Evolutionary conservation across 2,329 filamentous ascomycete genomes (phyloP), one percentile per base, ranked within the genome.

Genomic region (Seiridium cupressi): DNA sequence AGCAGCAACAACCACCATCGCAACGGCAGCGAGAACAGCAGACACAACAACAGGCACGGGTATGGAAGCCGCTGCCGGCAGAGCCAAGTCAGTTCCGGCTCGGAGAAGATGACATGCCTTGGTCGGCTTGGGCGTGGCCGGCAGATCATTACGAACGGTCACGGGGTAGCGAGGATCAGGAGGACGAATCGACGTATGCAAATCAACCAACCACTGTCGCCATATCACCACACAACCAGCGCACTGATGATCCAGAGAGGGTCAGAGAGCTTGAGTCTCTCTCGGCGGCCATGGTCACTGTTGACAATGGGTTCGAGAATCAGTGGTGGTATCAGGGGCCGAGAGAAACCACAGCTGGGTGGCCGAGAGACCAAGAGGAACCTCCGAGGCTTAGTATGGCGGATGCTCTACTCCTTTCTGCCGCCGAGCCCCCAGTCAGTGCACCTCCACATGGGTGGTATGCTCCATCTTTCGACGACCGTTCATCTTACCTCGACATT

Each of bases 301-400:
- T 85, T 3, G 82, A 85, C 65, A 85, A 84, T 64, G 82, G 82
- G 2, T 84, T 85, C 63, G 82, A 85, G 71, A 79, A 81, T 62
- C 81, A 84, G 68, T 84, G 82, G 81, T 84, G 82, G 82, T 79
- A 84, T 64, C 79, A 81, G 62, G 82, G 81, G 1, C 60, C 62
- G 7, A 70, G 75, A 2, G 70, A 73, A 54, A 62, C 69, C 1
- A 69, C 64, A 31, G 61, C 62, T 13, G 61, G 65, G 55, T 58
- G 62, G 35, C 64, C 67, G 1, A 51, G 61, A 9, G 63, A 67
- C n/a, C 61, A 64, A 13, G 63, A 63, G 18, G 63, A 65, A 58
- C 69, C 46, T 51, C 68, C 51, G 40, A 61, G 47, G n/a, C 38
- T 53, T 5, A 62, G 40, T 34, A 67, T 65, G 57, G 67, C 67